Percentiles rank a stretch among this genome's conserved stretches.
Conservation (phyloP, 2,329 filamentous ascomycete genomes). For the Paraphoma sp. region DNA sequence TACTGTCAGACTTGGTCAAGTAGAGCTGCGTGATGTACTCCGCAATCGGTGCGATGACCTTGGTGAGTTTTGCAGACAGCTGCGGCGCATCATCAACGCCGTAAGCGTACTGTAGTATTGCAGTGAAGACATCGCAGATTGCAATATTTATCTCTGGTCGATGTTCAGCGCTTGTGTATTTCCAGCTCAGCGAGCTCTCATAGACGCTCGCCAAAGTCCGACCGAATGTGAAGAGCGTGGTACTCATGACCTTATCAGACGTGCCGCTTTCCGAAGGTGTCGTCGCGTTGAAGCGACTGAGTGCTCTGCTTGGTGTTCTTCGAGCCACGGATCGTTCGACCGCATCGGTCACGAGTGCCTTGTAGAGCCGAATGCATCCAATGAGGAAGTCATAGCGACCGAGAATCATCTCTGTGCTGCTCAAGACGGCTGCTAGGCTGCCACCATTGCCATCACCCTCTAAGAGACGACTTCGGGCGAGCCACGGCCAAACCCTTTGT, state of each 20-base stretch:
- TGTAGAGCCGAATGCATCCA: constrained; percentile 76
- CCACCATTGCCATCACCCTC: constrained; percentile 78
- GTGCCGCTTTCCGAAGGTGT: constrained; percentile 69
- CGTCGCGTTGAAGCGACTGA: constrained; percentile 56
- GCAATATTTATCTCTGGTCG: constrained; percentile 71
- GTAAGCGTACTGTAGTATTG: constrained; percentile 74
- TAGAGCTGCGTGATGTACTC: constrained; percentile 79
- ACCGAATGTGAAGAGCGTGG: constrained; percentile 74
- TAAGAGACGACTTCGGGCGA: constrained; percentile 81
- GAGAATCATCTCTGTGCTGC: constrained; percentile 79
- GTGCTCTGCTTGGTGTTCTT: constrained; percentile 61
- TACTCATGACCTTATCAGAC: constrained; percentile 77
- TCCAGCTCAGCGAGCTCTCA: constrained; percentile 86
- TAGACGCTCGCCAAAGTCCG: constrained; percentile 81
- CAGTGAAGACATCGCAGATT: constrained; percentile 74
- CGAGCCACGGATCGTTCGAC: constrained; percentile 72
- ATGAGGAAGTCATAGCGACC: constrained; percentile 80
- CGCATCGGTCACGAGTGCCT: constrained; percentile 76
- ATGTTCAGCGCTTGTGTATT: constrained; percentile 73
- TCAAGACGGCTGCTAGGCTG: constrained; percentile 77
- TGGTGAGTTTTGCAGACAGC: constrained; percentile 60
- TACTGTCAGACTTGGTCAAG: constrained; percentile 71
- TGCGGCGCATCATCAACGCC: constrained; percentile 70
- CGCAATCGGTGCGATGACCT: constrained; percentile 74
- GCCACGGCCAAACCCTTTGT: constrained; percentile 86